Conservation (phyloP, 768 basidiomycete genomes). For the Mycena maculata region DNA sequence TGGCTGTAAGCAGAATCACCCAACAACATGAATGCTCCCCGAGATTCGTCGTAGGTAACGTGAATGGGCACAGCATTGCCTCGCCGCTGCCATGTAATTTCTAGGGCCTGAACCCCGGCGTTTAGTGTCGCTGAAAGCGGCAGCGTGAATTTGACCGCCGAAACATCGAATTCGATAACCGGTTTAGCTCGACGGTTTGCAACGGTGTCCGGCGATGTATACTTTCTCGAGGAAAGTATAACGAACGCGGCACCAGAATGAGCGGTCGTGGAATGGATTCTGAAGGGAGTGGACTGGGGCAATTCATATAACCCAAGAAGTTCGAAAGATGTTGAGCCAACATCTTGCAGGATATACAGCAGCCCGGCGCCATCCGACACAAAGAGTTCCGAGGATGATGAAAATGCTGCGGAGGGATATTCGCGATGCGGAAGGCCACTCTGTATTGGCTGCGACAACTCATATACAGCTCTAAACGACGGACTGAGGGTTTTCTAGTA, state of each 20-base stretch:
- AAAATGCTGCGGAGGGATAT: slow-evolving; percentile 78
- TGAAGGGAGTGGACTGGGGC: slow-evolving; percentile 54
- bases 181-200: slow-evolving; percentile 31
- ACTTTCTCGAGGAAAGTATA: slow-evolving; percentile 71
- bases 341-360: slow-evolving; percentile 68
- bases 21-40: slow-evolving; percentile 64
- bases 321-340: slow-evolving; percentile 50
- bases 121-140: slow-evolving; percentile 47
- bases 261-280: slow-evolving; percentile 55
- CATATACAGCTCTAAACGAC: slow-evolving; percentile 65
- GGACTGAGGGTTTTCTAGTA: slow-evolving; percentile 56
- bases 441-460: slow-evolving; percentile 67
- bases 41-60: slow-evolving; percentile 57
- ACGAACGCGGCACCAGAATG: slow-evolving; percentile 56
- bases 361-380: slow-evolving; percentile 79
- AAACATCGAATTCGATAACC: slow-evolving; percentile 69
- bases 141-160: slow-evolving; percentile 66
- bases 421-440: slow-evolving; percentile 63
- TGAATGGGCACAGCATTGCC: slow-evolving; percentile 79
- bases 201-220: slow-evolving; percentile 37
- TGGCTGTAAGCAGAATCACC: slow-evolving; percentile 68
- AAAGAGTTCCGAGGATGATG: slow-evolving; percentile 60
- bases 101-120: slow-evolving; percentile 51
- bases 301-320: slow-evolving; percentile 68
- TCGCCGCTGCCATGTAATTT: slow-evolving; percentile 75